Evolutionary conservation across 768 basidiomycete genomes (phyloP).

Genomic region (Boletus vermiculosoides): DNA sequence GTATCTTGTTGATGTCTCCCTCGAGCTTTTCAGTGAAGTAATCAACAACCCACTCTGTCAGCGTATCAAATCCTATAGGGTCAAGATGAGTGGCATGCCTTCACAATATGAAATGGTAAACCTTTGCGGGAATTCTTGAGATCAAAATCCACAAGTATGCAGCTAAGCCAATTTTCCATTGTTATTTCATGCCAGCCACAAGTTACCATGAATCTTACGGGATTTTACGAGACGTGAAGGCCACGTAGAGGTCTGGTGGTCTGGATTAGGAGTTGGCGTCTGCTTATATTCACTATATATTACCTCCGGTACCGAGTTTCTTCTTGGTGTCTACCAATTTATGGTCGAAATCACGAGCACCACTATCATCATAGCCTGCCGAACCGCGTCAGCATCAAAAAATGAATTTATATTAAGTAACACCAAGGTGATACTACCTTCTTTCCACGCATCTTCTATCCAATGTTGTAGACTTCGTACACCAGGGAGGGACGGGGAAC

Average conservation of each 20-base stretch:
- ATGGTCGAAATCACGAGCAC: conserved; percentile 56
- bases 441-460: conserved; percentile 81
- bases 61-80: conserved; percentile 40
- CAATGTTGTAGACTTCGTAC: conserved; percentile 72
- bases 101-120: conserved; percentile 20
- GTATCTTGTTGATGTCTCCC: conserved; percentile 48
- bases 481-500: conserved; percentile 58
- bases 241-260: conserved; percentile 66
- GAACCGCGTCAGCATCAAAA: not conserved
- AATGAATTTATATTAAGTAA: not conserved
- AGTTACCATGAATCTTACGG: conserved; percentile 54
- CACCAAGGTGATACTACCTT: conserved; percentile 40
- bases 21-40: conserved; percentile 56
- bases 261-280: not conserved
- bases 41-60: conserved; percentile 72
- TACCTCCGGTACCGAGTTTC: conserved; percentile 83
- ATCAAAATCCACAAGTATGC: conserved; percentile 66
- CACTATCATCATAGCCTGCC: conserved; percentile 71
- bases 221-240: conserved; percentile 74
- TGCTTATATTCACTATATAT: conserved; percentile 1
- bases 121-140: conserved; percentile 44
- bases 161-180: conserved; percentile 35
- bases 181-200: not conserved
- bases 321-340: conserved; percentile 55
- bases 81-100: not conserved